A percentile compares a stretch with the other conserved stretches of the same genome.
These are phyloP conservation scores for Aspergillus alliaceus DNA, from an alignment of 2,329 filamentous ascomycete species.

Conservation along the genomic window DNA sequence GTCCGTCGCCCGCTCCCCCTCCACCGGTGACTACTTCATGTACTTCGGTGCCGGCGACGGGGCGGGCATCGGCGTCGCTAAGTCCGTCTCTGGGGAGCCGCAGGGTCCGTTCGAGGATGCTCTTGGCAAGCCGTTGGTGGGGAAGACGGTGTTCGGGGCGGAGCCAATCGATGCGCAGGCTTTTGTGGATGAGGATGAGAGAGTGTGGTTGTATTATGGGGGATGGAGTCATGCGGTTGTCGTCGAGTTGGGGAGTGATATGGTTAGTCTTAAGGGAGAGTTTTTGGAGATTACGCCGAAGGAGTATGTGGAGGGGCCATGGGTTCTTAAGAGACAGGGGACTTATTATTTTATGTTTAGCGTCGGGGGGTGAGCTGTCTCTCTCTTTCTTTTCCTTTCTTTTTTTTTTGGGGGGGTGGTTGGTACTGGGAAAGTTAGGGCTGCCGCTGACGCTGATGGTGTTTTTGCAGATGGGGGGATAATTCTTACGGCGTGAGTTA, in stretches of 20 bases:
- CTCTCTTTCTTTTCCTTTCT: background rate
- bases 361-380: conserved; percentile 35
- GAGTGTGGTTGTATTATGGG: conserved; percentile 47
- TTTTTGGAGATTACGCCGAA: conserved; percentile 50
- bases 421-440: background rate
- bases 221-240: conserved; percentile 47
- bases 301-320: conserved; percentile 47
- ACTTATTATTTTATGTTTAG: conserved; percentile 50
- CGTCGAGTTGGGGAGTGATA: conserved; percentile 45
- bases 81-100: conserved; percentile 30
- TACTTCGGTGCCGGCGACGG: conserved; percentile 54
- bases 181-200: conserved; percentile 46
- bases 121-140: conserved; percentile 44
- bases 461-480: conserved; percentile 41
- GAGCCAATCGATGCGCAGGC: conserved; percentile 51
- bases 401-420: background rate
- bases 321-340: conserved; percentile 46
- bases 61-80: conserved; percentile 46
- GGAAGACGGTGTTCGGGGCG: conserved; percentile 47
- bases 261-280: conserved; percentile 46
- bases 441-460: conserved; percentile 5
- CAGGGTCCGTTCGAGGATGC: conserved; percentile 45
- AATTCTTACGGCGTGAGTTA: conserved; percentile 49
- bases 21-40: conserved; percentile 47
- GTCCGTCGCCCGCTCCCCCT: conserved; percentile 36